Conservation (phyloP, 2,329 filamentous ascomycete species). For the Fusarium hostae region DNA sequence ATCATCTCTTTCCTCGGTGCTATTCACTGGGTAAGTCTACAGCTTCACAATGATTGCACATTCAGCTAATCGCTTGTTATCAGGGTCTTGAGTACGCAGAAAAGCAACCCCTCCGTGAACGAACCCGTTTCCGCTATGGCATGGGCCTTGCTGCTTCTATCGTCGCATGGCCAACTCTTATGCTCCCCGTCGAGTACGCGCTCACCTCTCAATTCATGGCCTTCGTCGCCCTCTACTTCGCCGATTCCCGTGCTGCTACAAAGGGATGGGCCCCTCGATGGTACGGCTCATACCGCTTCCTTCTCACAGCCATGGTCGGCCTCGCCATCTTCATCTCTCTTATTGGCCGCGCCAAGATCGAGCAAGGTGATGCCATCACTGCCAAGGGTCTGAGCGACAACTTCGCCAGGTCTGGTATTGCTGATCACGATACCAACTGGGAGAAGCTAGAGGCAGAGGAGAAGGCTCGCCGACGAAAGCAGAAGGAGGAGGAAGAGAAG, state of each 20-base stretch:
- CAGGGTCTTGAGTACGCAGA: conserved; percentile 83
- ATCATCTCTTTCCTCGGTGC: conserved; percentile 95
- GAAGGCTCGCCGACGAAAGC: conserved; percentile 50
- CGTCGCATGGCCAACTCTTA: conserved; percentile 88
- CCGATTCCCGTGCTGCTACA: conserved; percentile 77
- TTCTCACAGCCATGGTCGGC: conserved; percentile 90
- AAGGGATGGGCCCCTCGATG: conserved; percentile 84
- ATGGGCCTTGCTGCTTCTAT: conserved; percentile 83
- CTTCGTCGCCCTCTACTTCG: conserved; percentile 88
- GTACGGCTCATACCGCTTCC: conserved; percentile 92
- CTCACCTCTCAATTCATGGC: conserved; percentile 86
- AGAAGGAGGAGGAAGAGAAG: conserved; percentile 54
- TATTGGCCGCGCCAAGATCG: conserved; percentile 83
- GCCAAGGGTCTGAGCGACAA: conserved; percentile 52
- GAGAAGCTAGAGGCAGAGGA: conserved; percentile 57
- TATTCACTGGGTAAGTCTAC: conserved; percentile 77
- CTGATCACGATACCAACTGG: conserved; percentile 58
- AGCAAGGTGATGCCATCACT: conserved; percentile 46
- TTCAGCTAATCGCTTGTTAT: background rate
- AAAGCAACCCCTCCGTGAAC: conserved; percentile 67
- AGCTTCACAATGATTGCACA: background rate
- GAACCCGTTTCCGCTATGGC: conserved; percentile 83
- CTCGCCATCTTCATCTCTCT: conserved; percentile 82
- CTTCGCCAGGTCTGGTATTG: conserved; percentile 50
- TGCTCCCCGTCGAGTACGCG: conserved; percentile 86